Conservation (phyloP, 2,329 filamentous ascomycete species). For the Aureobasidium sp. region DNA sequence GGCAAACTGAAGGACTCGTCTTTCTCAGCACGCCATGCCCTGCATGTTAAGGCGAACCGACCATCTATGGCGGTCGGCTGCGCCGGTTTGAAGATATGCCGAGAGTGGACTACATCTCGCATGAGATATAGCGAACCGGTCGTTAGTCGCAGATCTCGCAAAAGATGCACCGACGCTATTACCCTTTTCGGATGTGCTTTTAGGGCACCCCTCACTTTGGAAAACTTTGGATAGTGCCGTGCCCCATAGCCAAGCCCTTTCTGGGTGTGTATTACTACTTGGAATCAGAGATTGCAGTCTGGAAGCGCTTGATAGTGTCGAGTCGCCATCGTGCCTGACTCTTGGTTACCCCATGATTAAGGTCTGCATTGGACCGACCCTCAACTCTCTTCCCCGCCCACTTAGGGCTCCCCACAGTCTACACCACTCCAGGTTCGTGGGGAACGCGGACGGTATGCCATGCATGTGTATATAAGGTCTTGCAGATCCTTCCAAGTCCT, state of each 20-base stretch:
- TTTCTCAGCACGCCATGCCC: background rate
- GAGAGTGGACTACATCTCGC: background rate
- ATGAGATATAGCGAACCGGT: conserved; percentile 3
- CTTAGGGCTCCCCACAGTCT: background rate
- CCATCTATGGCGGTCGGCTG: background rate
- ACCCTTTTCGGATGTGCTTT: background rate
- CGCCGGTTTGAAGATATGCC: background rate
- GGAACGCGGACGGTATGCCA: background rate
- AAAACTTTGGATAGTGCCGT: no score
- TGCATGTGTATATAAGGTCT: background rate
- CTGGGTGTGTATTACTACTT: no score
- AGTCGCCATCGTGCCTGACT: no score
- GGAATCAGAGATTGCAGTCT: no score
- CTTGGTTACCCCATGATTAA: background rate
- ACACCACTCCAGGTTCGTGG: background rate
- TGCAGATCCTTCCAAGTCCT: background rate
- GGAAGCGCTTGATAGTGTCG: no score
- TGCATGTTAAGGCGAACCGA: background rate
- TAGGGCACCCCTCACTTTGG: background rate
- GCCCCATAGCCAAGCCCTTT: no score
- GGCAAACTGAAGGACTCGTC: no score
- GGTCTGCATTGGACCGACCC: background rate
- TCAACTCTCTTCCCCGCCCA: background rate
- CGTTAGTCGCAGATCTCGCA: background rate
- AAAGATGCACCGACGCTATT: conserved; percentile 11